Base-by-base conservation (phyloP, 2,329 filamentous ascomycete species). In the Aschersonia sp. region DNA sequence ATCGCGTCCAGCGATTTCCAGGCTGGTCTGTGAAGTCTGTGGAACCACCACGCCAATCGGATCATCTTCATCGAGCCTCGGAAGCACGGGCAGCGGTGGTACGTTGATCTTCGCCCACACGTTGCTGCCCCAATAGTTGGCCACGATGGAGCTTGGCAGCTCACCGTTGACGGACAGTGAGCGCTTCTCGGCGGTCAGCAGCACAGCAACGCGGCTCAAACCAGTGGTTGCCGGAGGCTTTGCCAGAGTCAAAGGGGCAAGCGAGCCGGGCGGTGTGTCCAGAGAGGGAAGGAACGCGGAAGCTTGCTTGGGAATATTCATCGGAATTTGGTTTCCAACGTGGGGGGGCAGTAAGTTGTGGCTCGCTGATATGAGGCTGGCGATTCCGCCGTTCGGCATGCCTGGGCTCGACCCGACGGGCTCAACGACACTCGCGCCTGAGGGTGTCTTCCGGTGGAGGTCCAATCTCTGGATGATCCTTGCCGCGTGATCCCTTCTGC, bases 401-500 rank as follows among this genome's bases (percentile, higher is more conserved):
- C 67, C 47, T 61, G 66, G 51, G 37, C 64, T 61, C 29, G 59
- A 63, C 45, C 55, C 65, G 2, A 63, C 62, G 7, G 59, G 56
- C 33, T 71, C 68, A 7, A 61, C 58, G 30, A 63, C 67, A 22
- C 42, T 22, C 22, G 66, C 61, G 32, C 73, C 71, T 51, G 81
- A 76, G 6, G 80, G 78, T 39, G 81, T 73, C 60, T 90, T 94
- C 54, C 90, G 81, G 62, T 94, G 86, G 49, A 95, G 72, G 63
- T 96, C 90, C 43, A 96, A 75, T 63, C 88, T 95, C 61, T 94
- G 87, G 62, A 96, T 96, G 53, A 97, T 87, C 51, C 89, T 80
- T 22, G 87, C 79, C 7, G 87, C 85, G 62, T 92, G 87, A 51
- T 94, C 88, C 51, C 85, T 76, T 49, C 82, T 76, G 53, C 79